Evolutionary conservation across 345 rosid genomes (phyloP), one percentile per base, ranked within the genome.

Genomic region (Syzygium aqueum): DNA sequence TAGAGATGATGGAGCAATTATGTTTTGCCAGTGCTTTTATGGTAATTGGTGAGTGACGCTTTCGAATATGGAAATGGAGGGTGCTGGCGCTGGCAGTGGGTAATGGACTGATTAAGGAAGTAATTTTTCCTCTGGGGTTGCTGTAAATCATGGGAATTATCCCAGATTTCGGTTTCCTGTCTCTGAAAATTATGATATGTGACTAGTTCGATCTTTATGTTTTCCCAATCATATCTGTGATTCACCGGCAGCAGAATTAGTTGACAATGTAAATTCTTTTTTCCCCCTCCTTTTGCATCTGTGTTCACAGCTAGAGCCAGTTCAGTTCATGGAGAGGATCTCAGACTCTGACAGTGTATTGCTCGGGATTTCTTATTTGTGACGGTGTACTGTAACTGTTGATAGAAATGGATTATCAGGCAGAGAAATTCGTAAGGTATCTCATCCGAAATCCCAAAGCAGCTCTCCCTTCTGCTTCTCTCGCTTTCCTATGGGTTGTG

Each of bases 401-500:
- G 73, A 10, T 33, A 11, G 51, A 53, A 51, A 89, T 89, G 90
- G 88, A 53, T 53, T 77, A 27, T 77, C 90, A 6, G 61, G 23
- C 22, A 50, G 88, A 86, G 77, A 89, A 84, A 51, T 40, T 57
- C 37, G 87, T 86, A 17, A 89, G 90, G 90, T 89, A 52, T 40
- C 46, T 6, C 63, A 30, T 51, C 85, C n/a, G 19, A 84, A 53
- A n/a, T 53, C 43, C 28, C 85, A 22, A 28, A 51, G 27, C 46
- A 30, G 25, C 63, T 40, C 28, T 11, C 53, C 82, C 82, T 37
- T 37, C 25, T 37, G 49, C 82, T 37, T 73, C 13, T 2, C 49
- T 73, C 3, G 23, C 82, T 73, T 33, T 73, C 49, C 43, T 73
- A 73, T 37, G 7, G 4, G 46, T 19, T 73, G 49, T 73, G 82